phyloP scores from a whole-genome alignment of 768 basidiomycete genomes.

The Hirschioporus abietinus region DNA sequence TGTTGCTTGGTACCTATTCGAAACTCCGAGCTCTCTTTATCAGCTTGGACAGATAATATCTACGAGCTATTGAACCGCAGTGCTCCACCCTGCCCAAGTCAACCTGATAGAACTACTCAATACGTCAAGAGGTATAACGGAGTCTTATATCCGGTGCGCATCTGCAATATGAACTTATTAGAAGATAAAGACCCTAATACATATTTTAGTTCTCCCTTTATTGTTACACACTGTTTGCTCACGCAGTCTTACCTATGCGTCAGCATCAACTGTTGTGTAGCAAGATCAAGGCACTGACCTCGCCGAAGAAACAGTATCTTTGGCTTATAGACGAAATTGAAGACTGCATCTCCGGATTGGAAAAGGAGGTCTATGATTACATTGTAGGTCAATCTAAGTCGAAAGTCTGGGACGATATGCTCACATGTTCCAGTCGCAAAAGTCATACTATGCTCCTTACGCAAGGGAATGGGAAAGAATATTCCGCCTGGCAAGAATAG shows the following conservation, averaged over 20 bases:
- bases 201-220: neutral
- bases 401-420: too few species aligned
- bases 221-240: neutral
- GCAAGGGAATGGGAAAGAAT: neutral
- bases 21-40: neutral
- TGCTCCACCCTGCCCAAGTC: neutral
- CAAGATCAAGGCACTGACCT: neutral
- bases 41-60: neutral
- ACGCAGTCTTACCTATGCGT: neutral
- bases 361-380: neutral
- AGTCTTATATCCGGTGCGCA: neutral
- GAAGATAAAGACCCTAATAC: neutral
- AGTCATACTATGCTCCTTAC: neutral
- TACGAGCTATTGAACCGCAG: neutral
- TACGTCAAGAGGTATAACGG: neutral
- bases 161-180: neutral
- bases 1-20: neutral
- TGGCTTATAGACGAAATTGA: neutral
- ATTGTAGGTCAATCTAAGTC: neutral
- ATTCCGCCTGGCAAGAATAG: neutral
- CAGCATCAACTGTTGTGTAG: neutral
- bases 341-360: neutral
- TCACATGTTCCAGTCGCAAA: neutral
- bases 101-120: neutral
- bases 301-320: neutral